Conservation (phyloP, 768 basidiomycete species). For the Tricholoma matsutake region DNA sequence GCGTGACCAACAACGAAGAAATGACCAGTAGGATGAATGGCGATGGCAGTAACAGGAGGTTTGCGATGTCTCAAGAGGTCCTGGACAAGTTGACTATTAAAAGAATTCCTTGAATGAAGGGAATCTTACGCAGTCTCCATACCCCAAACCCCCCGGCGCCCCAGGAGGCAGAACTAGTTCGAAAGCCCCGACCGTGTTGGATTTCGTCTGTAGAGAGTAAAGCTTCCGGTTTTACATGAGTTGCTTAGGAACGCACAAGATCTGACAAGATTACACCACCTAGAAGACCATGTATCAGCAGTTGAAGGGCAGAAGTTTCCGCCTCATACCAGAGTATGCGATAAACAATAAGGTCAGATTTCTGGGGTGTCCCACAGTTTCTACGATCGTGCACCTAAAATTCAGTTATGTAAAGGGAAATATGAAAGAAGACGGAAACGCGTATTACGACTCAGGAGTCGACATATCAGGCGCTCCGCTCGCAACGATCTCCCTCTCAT, state of each 20-base stretch:
- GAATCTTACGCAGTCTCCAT: slow-evolving; percentile 46
- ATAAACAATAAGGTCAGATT: slow-evolving; percentile 71
- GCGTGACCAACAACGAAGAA: slow-evolving; percentile 78
- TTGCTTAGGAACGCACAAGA: slow-evolving; percentile 37
- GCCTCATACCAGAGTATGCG: slow-evolving; percentile 61
- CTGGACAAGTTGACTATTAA: slow-evolving; percentile 27
- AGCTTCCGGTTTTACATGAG: not conserved
- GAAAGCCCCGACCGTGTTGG: slow-evolving; percentile 55
- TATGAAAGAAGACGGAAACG: not conserved
- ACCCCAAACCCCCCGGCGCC: slow-evolving; percentile 75
- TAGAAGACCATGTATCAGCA: slow-evolving; percentile 21
- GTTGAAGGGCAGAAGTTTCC: not conserved
- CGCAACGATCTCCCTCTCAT: slow-evolving; percentile 54
- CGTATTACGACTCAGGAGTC: slow-evolving; percentile 32
- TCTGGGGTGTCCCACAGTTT: slow-evolving; percentile 65
- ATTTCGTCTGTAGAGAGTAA: slow-evolving; percentile 37
- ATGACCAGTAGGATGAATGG: slow-evolving; percentile 72
- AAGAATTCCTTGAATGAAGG: not conserved
- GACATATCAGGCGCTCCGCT: slow-evolving; percentile 37
- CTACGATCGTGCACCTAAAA: slow-evolving; percentile 50
- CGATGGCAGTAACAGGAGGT: slow-evolving; percentile 65
- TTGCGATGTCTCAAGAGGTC: slow-evolving; percentile 69
- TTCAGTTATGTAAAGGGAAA: not conserved
- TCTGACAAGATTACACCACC: slow-evolving; percentile 62
- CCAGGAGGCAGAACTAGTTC: slow-evolving; percentile 75